Evolutionary conservation across 495 filamentous ascomycete genomes (phyloP).

Genomic region (Cairneyella variabilis): DNA sequence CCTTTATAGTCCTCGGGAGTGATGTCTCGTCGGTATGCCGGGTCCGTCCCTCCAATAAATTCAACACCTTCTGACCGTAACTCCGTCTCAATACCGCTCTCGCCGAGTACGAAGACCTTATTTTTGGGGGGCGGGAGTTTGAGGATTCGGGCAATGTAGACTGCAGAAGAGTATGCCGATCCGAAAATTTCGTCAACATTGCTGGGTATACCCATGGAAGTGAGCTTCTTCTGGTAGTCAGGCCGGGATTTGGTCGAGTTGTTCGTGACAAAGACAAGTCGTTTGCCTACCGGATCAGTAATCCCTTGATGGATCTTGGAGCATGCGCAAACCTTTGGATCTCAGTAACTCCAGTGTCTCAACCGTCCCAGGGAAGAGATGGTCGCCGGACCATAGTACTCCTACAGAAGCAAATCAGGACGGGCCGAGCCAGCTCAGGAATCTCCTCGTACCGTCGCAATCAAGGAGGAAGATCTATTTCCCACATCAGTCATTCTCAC

Average conservation of each 20-base stretch:
- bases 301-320: background rate
- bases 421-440: background rate
- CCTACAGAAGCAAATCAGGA: constrained; percentile 51
- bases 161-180: constrained; percentile 88
- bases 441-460: constrained; percentile 73
- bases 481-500: constrained; percentile 7
- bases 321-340: constrained; percentile 56
- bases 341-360: constrained; percentile 81
- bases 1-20: constrained; percentile 71
- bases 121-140: constrained; percentile 70
- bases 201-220: constrained; percentile 74
- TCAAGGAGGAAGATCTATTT: constrained; percentile 87
- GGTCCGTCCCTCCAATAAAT: constrained; percentile 88
- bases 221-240: constrained; percentile 89
- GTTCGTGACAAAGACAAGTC: constrained; percentile 94
- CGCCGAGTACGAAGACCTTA: constrained; percentile 92
- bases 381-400: constrained; percentile 93
- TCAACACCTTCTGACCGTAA: constrained; percentile 70
- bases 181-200: constrained; percentile 88
- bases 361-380: constrained; percentile 74
- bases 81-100: constrained; percentile 87
- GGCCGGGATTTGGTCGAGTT: constrained; percentile 95
- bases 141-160: constrained; percentile 94
- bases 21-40: constrained; percentile 68
- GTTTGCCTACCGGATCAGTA: constrained; percentile 62